Base-by-base conservation (phyloP, 73 alveolate species). In the Paramecium biaurelia region DNA sequence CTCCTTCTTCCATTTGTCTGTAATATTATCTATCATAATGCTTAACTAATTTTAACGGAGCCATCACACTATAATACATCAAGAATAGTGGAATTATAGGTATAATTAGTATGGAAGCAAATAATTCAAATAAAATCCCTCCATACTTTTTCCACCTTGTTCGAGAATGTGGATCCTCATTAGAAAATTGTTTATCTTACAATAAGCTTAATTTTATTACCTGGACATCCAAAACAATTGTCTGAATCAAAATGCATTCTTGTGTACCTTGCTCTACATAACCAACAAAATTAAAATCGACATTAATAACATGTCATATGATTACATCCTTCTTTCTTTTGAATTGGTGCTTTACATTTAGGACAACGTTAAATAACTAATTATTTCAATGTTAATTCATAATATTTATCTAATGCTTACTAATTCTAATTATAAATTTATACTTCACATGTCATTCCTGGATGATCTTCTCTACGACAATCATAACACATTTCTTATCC, bases 211-310 rank as follows among this genome's bases (percentile, higher is more conserved):
- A 53, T 21, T 53, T 9, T n/a, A 53, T 47, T 70, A 74, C 87
- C 87, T 24, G 90, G 90, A 45, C 90, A 79, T 12, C 90, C 90
- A 79, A 79, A 79, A 45, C 90, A 79, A 47, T 79, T 79, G 23
- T 79, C 90, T 18, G 90, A 47, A 47, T 79, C 90, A 47, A 42
- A 79, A 43, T 79, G 90, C 90, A 79, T 79, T 79, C 90, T 41
- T 2, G 90, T 79, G 28, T 79, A 79, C 23, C 90, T 79, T 24
- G 90, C 90, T 45, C 49, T 79, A 18, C 90, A 79, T 23, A 79
- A 15, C 90, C 90, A 79, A 26, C 90, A 79, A 42, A 79, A 79
- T 79, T 79, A 9, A 79, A 79, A 79, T 24, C 74, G 5, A 42
- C 90, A 79, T 41, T 79, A 18, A 79, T 24, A 79, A 79, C 90